Percentiles rank a stretch among this genome's conserved stretches.
Evolutionary conservation across 129 eudicot species (phyloP).

Genomic region (Mikania micrantha): DNA sequence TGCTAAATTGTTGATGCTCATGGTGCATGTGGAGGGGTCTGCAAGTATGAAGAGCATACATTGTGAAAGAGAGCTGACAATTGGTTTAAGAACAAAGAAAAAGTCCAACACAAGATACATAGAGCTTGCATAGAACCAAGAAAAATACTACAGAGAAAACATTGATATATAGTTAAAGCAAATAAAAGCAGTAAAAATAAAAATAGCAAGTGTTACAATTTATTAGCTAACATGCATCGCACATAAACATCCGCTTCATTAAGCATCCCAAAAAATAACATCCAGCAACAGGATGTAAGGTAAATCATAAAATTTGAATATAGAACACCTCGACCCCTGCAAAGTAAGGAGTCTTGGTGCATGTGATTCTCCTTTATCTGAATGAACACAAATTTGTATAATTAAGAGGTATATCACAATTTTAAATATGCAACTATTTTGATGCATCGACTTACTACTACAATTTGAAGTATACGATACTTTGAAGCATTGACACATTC

Average conservation of each 20-base stretch:
- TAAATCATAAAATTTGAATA: neutral
- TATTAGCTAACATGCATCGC: neutral
- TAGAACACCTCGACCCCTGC: neutral
- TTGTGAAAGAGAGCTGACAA: neutral
- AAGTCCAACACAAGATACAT: neutral
- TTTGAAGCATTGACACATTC: no score
- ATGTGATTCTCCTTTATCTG: neutral
- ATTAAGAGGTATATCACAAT: neutral
- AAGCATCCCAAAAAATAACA: neutral
- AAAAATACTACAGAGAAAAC: neutral
- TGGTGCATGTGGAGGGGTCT: constrained; percentile 83
- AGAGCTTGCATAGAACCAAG: constrained; percentile 11
- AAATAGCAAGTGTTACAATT: neutral
- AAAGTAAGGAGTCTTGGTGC: neutral
- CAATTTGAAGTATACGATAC: no score
- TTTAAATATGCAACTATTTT: neutral
- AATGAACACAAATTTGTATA: neutral
- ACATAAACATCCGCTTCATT: neutral
- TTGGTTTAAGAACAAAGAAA: neutral
- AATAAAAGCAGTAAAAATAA: no score
- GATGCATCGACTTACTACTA: neutral
- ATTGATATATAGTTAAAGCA: neutral
- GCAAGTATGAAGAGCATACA: constrained; percentile 11
- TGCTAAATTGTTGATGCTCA: constrained; percentile 50
- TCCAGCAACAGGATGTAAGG: neutral